Percentiles rank a stretch among this genome's conserved stretches.
Conservation (phyloP, 345 rosid genomes). For the Eucalyptus tenuipes region DNA sequence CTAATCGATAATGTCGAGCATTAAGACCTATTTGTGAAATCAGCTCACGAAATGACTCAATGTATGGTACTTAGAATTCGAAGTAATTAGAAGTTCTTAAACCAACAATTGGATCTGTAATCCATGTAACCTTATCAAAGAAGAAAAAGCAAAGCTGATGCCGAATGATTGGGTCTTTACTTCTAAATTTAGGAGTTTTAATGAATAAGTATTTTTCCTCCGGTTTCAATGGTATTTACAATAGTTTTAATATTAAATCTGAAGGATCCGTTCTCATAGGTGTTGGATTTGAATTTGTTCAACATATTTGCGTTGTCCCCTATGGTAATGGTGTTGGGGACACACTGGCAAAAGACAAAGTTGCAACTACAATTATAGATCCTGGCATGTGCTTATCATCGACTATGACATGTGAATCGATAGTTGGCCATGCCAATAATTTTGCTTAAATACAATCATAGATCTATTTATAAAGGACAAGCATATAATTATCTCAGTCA, state of each 20-base stretch:
- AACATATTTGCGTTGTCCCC: background rate
- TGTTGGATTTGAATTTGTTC: no score
- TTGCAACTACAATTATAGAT: background rate
- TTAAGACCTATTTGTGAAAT: background rate
- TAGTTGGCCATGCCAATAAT: no score
- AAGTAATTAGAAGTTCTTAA: background rate
- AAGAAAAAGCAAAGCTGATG: background rate
- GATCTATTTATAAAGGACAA: background rate
- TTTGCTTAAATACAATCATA: no score
- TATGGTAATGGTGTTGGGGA: background rate
- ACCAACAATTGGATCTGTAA: background rate
- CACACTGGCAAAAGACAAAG: background rate
- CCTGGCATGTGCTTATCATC: fast-evolving
- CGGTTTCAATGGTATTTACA: no score
- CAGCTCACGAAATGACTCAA: background rate
- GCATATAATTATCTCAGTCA: no score
- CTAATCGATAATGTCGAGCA: fast-evolving
- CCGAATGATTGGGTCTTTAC: background rate
- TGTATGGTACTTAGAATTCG: background rate
- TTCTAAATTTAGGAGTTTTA: no score
- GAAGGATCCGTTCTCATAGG: no score
- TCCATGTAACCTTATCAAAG: background rate
- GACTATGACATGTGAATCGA: background rate
- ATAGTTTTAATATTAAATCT: no score
- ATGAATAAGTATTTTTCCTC: no score